Evolutionary conservation across 177 flowering plant genomes (phyloP).

Genomic region (Telopea speciosissima): DNA sequence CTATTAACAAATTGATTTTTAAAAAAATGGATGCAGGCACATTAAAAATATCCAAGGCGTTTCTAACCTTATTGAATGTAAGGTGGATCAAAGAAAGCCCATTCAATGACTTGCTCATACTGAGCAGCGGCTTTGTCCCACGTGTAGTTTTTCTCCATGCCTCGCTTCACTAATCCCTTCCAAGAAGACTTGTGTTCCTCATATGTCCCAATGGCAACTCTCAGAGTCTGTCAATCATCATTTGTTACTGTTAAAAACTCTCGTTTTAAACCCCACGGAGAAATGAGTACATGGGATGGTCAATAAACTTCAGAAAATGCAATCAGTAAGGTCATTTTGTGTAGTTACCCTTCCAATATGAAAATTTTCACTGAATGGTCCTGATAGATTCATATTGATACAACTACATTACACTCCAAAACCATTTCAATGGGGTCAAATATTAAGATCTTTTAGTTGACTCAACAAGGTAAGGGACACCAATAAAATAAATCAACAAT

Average conservation of each 20-base stretch:
- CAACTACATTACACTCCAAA: too few relatives aligned
- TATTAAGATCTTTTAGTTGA: too few relatives aligned
- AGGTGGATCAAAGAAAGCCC: constrained; percentile 79
- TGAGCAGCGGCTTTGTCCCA: constrained; percentile 84
- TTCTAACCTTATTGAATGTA: constrained; percentile 32
- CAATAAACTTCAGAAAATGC: not conserved
- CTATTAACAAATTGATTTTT: not conserved
- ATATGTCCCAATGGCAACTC: constrained; percentile 54
- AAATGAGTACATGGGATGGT: not conserved
- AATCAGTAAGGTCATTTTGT: too few relatives aligned
- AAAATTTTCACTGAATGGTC: too few relatives aligned
- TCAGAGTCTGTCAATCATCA: constrained; percentile 39
- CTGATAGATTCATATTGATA: too few relatives aligned
- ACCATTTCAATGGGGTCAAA: too few relatives aligned
- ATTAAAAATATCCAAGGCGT: not conserved
- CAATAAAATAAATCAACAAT: too few relatives aligned
- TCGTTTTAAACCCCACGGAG: not conserved
- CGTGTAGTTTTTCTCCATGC: constrained; percentile 62
- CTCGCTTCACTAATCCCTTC: constrained; percentile 84
- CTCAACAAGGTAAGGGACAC: too few relatives aligned
- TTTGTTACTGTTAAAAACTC: not conserved
- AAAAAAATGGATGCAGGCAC: not conserved
- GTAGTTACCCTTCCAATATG: too few relatives aligned
- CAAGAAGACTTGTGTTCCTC: constrained; percentile 70
- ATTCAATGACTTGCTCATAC: constrained; percentile 74